A percentile compares a stretch with the other conserved stretches of the same genome.
Evolutionary conservation across 1,139 yeast genomes (phyloP).

Genomic region (Sugiyamaella japonica): DNA sequence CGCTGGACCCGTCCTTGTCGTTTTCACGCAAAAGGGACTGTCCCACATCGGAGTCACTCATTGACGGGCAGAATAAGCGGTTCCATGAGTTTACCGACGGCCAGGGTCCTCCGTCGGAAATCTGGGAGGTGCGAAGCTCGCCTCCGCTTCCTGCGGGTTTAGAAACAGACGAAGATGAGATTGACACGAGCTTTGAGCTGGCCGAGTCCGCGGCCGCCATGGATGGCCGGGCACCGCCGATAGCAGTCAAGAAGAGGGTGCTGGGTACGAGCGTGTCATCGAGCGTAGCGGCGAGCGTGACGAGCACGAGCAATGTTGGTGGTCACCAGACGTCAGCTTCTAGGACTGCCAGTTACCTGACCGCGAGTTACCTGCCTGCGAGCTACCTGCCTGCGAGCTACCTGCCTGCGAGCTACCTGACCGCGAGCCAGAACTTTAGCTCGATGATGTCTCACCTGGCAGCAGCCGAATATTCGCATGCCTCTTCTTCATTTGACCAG

Average conservation of each 20-base stretch:
- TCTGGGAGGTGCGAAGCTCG: conserved; percentile 29
- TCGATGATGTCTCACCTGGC: no score
- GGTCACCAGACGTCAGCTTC: background rate
- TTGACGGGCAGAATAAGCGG: conserved; percentile 30
- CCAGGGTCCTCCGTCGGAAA: conserved; percentile 30
- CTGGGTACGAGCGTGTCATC: background rate
- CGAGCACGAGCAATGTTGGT: no score
- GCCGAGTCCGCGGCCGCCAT: background rate
- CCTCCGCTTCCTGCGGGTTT: conserved; percentile 29
- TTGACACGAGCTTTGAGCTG: conserved; percentile 4
- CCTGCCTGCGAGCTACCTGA: background rate
- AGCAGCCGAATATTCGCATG: no score
- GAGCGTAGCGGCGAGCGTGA: no score
- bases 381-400: background rate
- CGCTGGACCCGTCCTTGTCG: conserved; percentile 34
- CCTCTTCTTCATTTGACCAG: background rate
- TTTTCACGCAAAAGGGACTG: conserved; percentile 35
- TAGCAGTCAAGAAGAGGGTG: background rate
- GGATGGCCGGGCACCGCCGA: background rate
- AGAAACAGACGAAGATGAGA: conserved; percentile 18
- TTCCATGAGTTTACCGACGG: conserved; percentile 32
- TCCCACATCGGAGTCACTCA: conserved; percentile 33
- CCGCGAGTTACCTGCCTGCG: background rate
- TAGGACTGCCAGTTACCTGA: background rate
- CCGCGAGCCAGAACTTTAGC: background rate